Evolutionary conservation across 352 stramenopile genomes (phyloP), one percentile per base, ranked within the genome.

Genomic region (Phytophthora syringae): DNA sequence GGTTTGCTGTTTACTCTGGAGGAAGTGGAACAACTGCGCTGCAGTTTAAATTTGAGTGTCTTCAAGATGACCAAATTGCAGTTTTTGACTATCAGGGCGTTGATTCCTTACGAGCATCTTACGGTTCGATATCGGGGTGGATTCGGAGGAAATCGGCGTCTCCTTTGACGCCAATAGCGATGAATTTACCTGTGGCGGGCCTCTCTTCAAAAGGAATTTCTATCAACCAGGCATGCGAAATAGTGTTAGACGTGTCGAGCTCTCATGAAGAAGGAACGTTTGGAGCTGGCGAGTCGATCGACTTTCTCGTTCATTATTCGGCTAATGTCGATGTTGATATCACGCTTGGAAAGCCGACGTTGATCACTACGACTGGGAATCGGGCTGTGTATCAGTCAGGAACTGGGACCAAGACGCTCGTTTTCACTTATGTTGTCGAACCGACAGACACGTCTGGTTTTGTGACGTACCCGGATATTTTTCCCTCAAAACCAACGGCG

Each of bases 201-300:
- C 37, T 92, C 1, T 70, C 70, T 6, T 81, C 79, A 0, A 92
- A 90, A 51, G 72, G 53, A 5, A 87, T 94, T 20, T 58, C 73
- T 0, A 90, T 93, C 21, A 52, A 86, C 11, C 84, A 90, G 54
- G 36, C 18, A 0, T 82, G 79, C n/a, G 76, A 69, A 22, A 60
- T 39, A 13, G 60, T 90, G 10, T 42, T 37, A 1, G 27, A 59
- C 9, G 70, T 93, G 3, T 70, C 59, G 6, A 86, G 70, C 2
- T 63, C 70, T 0, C 79, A 87, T 30, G 84, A 86, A 69, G 77
- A 87, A 40, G 82, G 58, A 7, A 86, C 60, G 0, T 76, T 73
- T 10, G 85, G 80, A 1, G 73, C 77, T 28, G 86, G 86, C 2
- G 83, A 94, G 43, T 61, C 77, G 11, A 67, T 94, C n/a, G 63